Conservation (phyloP, 768 basidiomycete species). For the Tephrocybe sp. region DNA sequence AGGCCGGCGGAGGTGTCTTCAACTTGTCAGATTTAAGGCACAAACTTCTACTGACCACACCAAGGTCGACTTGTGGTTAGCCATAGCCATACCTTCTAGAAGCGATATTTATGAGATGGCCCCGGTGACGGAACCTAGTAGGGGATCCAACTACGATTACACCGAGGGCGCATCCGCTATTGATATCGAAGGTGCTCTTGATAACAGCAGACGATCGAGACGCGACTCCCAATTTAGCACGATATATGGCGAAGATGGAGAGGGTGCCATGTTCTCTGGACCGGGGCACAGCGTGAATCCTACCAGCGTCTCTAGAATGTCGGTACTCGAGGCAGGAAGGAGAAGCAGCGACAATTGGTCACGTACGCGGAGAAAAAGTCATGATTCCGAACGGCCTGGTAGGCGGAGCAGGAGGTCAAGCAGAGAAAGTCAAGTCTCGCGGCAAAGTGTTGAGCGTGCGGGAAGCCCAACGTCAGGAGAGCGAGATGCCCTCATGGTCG, state of each 20-base stretch:
- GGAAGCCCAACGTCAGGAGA: constrained; percentile 30
- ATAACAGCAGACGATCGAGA: constrained; percentile 49
- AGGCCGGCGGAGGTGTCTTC: too few species aligned
- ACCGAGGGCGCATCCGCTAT: constrained; percentile 82
- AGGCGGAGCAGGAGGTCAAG: constrained; percentile 44
- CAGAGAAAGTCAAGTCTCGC: constrained; percentile 43
- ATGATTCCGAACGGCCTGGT: constrained; percentile 39
- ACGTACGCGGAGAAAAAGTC: constrained; percentile 49
- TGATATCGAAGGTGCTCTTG: constrained; percentile 68
- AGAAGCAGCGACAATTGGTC: constrained; percentile 60
- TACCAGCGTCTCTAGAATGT: constrained; percentile 81
- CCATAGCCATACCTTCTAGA: constrained; percentile 19
- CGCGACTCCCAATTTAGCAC: constrained; percentile 68
- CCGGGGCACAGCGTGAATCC: constrained; percentile 71
- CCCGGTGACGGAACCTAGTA: constrained; percentile 35
- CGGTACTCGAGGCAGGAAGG: constrained; percentile 52
- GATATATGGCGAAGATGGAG: constrained; percentile 57
- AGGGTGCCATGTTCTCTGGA: constrained; percentile 75
- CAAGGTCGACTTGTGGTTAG: not conserved
- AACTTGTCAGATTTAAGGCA: too few species aligned
- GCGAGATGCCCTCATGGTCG: constrained; percentile 30
- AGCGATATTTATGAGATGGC: constrained; percentile 41
- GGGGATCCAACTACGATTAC: constrained; percentile 54
- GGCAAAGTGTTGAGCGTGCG: constrained; percentile 33
- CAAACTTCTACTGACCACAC: too few species aligned